A percentile compares a stretch with the other conserved stretches of the same genome.
These are phyloP conservation scores for Linnemannia elongata DNA, from an alignment of 192 early-diverging fungal species.

Conservation along the genomic window DNA sequence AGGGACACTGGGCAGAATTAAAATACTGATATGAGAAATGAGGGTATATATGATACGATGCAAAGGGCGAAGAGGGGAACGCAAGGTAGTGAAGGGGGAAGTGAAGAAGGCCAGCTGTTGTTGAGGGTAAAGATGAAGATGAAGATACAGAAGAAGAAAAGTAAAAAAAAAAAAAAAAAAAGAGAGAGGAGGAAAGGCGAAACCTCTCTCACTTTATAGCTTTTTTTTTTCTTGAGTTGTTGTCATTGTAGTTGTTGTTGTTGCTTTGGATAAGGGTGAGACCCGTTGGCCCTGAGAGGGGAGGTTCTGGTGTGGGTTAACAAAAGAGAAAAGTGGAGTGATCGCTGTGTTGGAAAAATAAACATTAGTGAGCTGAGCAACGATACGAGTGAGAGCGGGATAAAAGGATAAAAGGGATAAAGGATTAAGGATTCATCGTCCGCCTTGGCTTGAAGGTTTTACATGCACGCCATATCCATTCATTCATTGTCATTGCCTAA, in stretches of 20 bases:
- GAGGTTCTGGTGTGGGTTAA: not conserved
- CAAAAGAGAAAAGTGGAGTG: not conserved
- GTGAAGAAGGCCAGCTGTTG: no score
- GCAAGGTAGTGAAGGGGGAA: not conserved
- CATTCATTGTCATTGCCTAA: no score
- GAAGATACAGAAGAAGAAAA: not conserved
- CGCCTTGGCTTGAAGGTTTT: no score
- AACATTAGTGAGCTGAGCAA: not conserved
- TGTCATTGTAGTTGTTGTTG: no score
- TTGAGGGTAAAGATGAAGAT: not conserved
- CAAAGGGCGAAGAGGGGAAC: not conserved
- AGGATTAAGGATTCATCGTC: no score
- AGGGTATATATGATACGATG: not conserved
- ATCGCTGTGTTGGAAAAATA: slow-evolving; percentile 2
- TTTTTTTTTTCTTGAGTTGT: not conserved
- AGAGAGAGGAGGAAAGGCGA: not conserved
- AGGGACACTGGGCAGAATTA: not conserved
- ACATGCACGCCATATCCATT: no score
- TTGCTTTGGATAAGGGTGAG: no score
- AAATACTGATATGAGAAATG: not conserved
- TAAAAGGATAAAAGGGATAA: no score
- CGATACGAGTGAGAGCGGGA: no score
- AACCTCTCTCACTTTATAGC: slow-evolving; percentile 2
- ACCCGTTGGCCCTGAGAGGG: not conserved
- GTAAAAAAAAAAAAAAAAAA: slow-evolving; percentile 5